These are phyloP conservation scores for Tricholoma saponaceum DNA, from an alignment of 768 basidiomycete species.

Conservation along the genomic window DNA sequence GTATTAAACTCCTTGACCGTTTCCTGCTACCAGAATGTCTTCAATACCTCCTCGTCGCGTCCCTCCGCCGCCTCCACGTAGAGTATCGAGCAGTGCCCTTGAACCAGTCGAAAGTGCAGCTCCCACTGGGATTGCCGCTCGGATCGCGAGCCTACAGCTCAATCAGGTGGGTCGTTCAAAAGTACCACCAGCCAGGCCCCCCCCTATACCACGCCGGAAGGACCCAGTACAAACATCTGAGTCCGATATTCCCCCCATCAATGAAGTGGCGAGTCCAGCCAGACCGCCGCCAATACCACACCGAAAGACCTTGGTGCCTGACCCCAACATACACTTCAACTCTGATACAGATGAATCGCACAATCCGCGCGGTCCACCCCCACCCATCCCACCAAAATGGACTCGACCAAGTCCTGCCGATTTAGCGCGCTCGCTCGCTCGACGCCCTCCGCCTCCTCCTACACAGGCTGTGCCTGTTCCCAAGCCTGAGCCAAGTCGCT, in stretches of 20 bases:
- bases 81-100: background rate
- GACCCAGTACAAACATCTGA: background rate
- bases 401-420: conserved; percentile 12
- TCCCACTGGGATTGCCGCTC: conserved; percentile 22
- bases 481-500: conserved; percentile 1
- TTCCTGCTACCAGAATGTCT: conserved; percentile 4
- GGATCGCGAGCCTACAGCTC: conserved; percentile 27
- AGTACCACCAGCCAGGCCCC: conserved; percentile 8
- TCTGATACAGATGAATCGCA: background rate
- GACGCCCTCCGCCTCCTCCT: conserved; percentile 32
- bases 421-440: conserved; percentile 24
- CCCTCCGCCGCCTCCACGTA: conserved; percentile 1
- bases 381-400: conserved; percentile 18
- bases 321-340: background rate
- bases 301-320: background rate
- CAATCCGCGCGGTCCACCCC: conserved; percentile 9
- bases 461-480: background rate
- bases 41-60: conserved; percentile 23
- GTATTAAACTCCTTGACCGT: background rate
- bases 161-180: conserved; percentile 16
- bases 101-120: background rate
- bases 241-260: background rate
- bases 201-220: conserved; percentile 14
- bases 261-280: background rate
- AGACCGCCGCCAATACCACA: conserved; percentile 17